Conservation (phyloP, 805 yeast genomes). For the Yamadazyma nakazawae region DNA sequence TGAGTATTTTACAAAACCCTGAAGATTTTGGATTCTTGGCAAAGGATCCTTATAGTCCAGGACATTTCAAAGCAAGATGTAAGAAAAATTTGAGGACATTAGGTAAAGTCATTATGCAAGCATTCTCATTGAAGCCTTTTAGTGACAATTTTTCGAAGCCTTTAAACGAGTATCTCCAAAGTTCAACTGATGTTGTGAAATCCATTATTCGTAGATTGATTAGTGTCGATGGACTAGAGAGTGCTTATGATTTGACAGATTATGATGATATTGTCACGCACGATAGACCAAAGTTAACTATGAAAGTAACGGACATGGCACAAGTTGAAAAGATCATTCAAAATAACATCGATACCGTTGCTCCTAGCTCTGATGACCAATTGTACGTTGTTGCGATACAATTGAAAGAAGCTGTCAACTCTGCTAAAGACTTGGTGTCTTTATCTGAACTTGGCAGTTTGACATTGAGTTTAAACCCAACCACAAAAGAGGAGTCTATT, state of each 20-base stretch:
- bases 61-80: conserved; percentile 17
- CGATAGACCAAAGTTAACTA: conserved; percentile 44
- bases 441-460: conserved; percentile 51
- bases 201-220: conserved; percentile 47
- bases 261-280: conserved; percentile 62
- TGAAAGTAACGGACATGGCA: conserved; percentile 46
- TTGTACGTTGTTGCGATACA: conserved; percentile 42
- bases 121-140: conserved; percentile 68
- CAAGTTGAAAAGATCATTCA: conserved; percentile 43
- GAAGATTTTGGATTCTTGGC: conserved; percentile 53
- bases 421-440: conserved; percentile 41
- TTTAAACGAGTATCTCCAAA: conserved; percentile 64
- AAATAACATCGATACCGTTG: conserved; percentile 39
- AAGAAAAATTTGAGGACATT: conserved; percentile 54
- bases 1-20: conserved; percentile 46
- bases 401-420: conserved; percentile 35
- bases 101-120: conserved; percentile 58
- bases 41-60: conserved; percentile 25
- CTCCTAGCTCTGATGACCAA: conserved; percentile 54
- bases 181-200: conserved; percentile 47
- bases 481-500: conserved; percentile 42
- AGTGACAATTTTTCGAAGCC: conserved; percentile 74
- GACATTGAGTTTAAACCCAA: conserved; percentile 56
- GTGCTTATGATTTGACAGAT: conserved; percentile 56
- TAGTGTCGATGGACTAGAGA: conserved; percentile 55